Base-by-base conservation (phyloP, 2,329 filamentous ascomycete genomes). In the Pseudogymnoascus sp. region DNA sequence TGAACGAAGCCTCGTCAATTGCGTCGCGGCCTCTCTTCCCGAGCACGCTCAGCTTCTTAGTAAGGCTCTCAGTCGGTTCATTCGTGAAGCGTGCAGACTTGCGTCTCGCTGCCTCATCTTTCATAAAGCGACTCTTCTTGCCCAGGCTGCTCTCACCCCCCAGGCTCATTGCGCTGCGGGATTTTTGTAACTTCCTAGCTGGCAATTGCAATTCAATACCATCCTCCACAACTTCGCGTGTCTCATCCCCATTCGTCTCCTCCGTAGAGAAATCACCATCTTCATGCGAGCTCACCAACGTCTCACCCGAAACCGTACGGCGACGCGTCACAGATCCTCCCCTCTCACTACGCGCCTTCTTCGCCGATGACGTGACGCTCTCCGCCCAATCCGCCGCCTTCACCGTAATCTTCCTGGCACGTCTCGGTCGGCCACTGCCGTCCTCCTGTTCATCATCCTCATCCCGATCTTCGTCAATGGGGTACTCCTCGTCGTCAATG, bases 1-100 rank as follows among this genome's bases (percentile, higher is more conserved):
- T 79, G 25, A 75, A 69, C 23, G 80, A 69, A 14, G 75, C 75
- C 67, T 80, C 80, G 63, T 84, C 81, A 60, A 81, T 73, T 7
- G 77, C 76, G 69, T 84, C 83, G 67, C 83, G 79, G 62, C 82
- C 78, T 60, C 85, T 82, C 74, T 90, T 91, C 64, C 84, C 80
- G 25, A 88, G 73, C 23, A 80, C 78, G 60, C 81, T 82, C 66
- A 79, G 75, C 71, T 79, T 85, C 70, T 71, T 75, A 64, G 75
- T 79, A 53, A 78, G 75, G 11, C 73, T 78, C 69, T 76, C 81
- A 69, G 71, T 76, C 68, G 75, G 76, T 66, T 70, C 74, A 69
- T 73, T 81, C 14, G 62, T 77, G 38, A 79, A 70, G 53, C 80
- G 77, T 59, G 75, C 75, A 34, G 80, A 82, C 62, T 68, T 72